Evolutionary conservation across 306 rosid genomes (phyloP).

Genomic region (Vigna nakashimae): DNA sequence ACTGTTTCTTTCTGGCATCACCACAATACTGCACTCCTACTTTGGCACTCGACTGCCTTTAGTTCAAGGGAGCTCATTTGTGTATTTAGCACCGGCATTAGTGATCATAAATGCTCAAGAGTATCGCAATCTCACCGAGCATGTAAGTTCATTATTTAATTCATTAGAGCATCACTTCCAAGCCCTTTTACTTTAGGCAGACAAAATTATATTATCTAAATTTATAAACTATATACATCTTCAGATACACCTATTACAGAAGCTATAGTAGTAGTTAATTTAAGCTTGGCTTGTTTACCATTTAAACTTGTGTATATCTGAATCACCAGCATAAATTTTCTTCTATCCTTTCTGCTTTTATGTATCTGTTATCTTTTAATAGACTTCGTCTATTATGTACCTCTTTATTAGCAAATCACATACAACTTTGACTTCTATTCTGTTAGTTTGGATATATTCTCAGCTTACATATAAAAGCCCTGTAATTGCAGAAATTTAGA

Average conservation of each 20-base stretch:
- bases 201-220: constrained; percentile 18
- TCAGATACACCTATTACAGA: constrained; percentile 30
- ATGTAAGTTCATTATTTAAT: constrained; percentile 69
- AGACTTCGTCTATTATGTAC: not conserved
- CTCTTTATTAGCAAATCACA: constrained; percentile 14
- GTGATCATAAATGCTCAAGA: constrained; percentile 83
- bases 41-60: constrained; percentile 92
- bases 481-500: constrained; percentile 80
- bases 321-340: constrained; percentile 6
- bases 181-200: constrained; percentile 39
- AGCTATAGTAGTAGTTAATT: constrained; percentile 30
- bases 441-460: constrained; percentile 34
- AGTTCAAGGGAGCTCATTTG: constrained; percentile 98
- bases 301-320: not conserved
- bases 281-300: not conserved
- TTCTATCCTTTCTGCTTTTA: constrained; percentile 15
- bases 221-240: constrained; percentile 29
- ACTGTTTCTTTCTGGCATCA: constrained; percentile 83
- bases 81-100: constrained; percentile 88
- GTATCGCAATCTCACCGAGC: constrained; percentile 86
- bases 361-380: constrained; percentile 17
- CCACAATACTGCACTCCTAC: constrained; percentile 83
- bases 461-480: constrained; percentile 32
- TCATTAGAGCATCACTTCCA: constrained; percentile 13
- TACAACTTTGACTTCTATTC: constrained; percentile 22